These are phyloP conservation scores for Sphaerobolus stellatus DNA, from an alignment of 1,284 basidiomycete genomes.

Conservation along the genomic window DNA sequence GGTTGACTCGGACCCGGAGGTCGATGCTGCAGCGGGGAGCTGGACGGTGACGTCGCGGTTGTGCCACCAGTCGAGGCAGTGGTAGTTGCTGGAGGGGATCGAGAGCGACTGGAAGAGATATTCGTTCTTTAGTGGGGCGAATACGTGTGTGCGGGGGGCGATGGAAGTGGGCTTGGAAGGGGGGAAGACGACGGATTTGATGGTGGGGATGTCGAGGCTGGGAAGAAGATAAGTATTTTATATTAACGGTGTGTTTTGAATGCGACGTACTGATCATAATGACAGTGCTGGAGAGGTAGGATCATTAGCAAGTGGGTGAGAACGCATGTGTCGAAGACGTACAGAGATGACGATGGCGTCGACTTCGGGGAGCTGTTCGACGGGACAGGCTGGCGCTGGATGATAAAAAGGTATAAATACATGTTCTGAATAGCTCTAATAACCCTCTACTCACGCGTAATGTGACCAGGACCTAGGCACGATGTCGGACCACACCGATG, in stretches of 20 bases:
- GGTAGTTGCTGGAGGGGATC: slow-evolving; percentile 44
- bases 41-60: slow-evolving; percentile 40
- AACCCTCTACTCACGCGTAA: slow-evolving; percentile 42
- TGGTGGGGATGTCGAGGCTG: slow-evolving; percentile 58
- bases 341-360: slow-evolving; percentile 64
- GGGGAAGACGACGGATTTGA: slow-evolving; percentile 38
- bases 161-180: slow-evolving; percentile 13
- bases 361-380: slow-evolving; percentile 61
- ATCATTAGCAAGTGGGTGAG: not conserved
- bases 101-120: slow-evolving; percentile 43
- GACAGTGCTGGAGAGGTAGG: slow-evolving; percentile 53
- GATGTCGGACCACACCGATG: slow-evolving; percentile 59
- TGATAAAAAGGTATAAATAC: not conserved
- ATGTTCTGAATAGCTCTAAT: not conserved
- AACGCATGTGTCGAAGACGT: slow-evolving; percentile 20
- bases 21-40: slow-evolving; percentile 22
- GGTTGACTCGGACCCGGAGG: not conserved
- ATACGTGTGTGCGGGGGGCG: slow-evolving; percentile 45
- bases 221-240: slow-evolving; percentile 9
- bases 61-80: slow-evolving; percentile 75
- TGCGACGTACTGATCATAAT: slow-evolving; percentile 62
- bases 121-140: slow-evolving; percentile 63
- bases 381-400: slow-evolving; percentile 56
- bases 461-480: slow-evolving; percentile 55
- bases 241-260: not conserved